Evolutionary conservation across 306 rosid genomes (phyloP).

Genomic region (Prunus mongolica): DNA sequence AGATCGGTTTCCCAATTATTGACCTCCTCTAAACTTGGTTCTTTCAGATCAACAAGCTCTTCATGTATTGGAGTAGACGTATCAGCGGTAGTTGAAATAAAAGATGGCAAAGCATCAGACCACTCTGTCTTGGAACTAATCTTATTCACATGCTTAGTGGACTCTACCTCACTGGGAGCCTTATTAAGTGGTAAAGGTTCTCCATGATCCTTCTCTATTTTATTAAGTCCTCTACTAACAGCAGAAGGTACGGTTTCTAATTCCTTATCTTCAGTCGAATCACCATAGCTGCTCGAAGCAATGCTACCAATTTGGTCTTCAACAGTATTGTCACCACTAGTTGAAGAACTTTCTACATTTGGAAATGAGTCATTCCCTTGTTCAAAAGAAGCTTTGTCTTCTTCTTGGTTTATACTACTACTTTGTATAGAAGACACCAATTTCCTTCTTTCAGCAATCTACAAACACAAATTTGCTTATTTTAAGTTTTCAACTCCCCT

Average conservation of each 20-base stretch:
- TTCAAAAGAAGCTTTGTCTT: slow-evolving; percentile 33
- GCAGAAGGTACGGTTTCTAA: slow-evolving; percentile 26
- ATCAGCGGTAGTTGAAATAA: slow-evolving; percentile 21
- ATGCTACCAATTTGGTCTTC: slow-evolving; percentile 32
- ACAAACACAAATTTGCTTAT: slow-evolving; percentile 13
- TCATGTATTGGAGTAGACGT: slow-evolving; percentile 23
- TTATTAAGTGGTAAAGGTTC: slow-evolving; percentile 22
- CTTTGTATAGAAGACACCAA: slow-evolving; percentile 53
- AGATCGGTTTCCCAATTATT: slow-evolving; percentile 20
- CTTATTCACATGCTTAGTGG: slow-evolving; percentile 24
- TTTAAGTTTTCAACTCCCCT: not conserved
- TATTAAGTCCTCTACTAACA: slow-evolving; percentile 21
- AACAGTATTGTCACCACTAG: slow-evolving; percentile 17
- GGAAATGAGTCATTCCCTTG: slow-evolving; percentile 25
- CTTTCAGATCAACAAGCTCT: slow-evolving; percentile 19
- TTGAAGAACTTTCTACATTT: slow-evolving; percentile 22
- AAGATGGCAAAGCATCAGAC: slow-evolving; percentile 32
- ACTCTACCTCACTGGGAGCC: slow-evolving; percentile 18
- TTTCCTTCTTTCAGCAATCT: slow-evolving; percentile 89
- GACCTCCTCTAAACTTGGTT: slow-evolving; percentile 25
- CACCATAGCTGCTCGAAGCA: slow-evolving; percentile 27
- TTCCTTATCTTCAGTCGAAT: slow-evolving; percentile 38
- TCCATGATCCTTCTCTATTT: slow-evolving; percentile 31
- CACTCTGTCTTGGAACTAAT: slow-evolving; percentile 22
- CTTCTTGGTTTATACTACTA: slow-evolving; percentile 34